Percentiles rank a stretch among this genome's conserved stretches.
Conservation (phyloP, 1,284 basidiomycete genomes). For the Peniophora sp. region DNA sequence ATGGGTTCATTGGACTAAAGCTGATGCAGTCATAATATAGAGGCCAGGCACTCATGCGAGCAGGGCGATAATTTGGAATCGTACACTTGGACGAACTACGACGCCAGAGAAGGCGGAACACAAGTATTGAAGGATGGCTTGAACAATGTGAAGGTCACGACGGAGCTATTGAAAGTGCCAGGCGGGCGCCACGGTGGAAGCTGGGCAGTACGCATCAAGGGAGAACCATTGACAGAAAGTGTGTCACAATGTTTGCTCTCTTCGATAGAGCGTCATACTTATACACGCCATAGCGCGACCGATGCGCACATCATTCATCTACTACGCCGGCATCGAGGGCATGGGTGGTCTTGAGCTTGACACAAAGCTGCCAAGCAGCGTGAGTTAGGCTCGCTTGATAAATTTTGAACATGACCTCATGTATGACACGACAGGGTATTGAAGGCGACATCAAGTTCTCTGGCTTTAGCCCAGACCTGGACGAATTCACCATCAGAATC, state of each 20-base stretch:
- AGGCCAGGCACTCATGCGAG: conserved; percentile 83
- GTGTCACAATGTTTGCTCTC: conserved; percentile 13
- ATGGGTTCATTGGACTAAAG: conserved; percentile 5
- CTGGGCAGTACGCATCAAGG: conserved; percentile 86
- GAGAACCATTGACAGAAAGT: conserved; percentile 70
- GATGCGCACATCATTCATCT: conserved; percentile 69
- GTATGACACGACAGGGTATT: conserved; percentile 50
- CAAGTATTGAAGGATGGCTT: conserved; percentile 75
- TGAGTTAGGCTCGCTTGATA: conserved; percentile 24
- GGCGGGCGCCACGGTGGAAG: conserved; percentile 77
- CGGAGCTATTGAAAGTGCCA: conserved; percentile 77
- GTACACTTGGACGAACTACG: conserved; percentile 87
- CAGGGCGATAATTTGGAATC: conserved; percentile 74
- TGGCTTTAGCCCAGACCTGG: conserved; percentile 71
- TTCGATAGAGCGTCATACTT: neutral
- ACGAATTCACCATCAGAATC: conserved; percentile 75
- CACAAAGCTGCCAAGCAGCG: conserved; percentile 65
- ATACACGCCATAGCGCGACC: conserved; percentile 30
- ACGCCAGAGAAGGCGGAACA: conserved; percentile 77
- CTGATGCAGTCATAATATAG: conserved; percentile 29
- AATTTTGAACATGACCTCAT: conserved; percentile 5
- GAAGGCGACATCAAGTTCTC: conserved; percentile 59
- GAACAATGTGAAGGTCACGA: conserved; percentile 83
- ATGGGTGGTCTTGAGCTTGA: conserved; percentile 77
- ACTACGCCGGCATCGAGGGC: conserved; percentile 84